phyloP scores from a whole-genome alignment of 768 basidiomycete genomes.

The Amanita inopinata region DNA sequence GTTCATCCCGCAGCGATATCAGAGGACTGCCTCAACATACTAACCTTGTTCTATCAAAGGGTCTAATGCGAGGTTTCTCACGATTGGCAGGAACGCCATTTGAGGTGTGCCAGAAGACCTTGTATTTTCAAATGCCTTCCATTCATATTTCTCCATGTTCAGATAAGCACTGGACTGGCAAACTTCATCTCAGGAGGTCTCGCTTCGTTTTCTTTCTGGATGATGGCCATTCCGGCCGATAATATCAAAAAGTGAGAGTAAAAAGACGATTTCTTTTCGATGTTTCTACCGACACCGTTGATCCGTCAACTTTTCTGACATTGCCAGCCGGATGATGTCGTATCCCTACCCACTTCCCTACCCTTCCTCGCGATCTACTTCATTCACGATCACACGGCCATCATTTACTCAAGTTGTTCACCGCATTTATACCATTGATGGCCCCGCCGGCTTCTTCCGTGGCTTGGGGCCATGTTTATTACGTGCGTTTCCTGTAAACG shows the following conservation, averaged over 20 bases:
- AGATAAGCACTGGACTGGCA: conserved; percentile 53
- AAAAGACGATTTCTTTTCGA: neutral
- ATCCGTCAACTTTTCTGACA: conserved; percentile 2
- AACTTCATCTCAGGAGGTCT: conserved; percentile 62
- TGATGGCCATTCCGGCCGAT: conserved; percentile 64
- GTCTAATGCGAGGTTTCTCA: conserved; percentile 51
- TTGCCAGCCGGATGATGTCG: conserved; percentile 54
- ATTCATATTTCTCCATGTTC: conserved; percentile 1
- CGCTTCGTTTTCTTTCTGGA: conserved; percentile 56
- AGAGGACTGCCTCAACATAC: conserved; percentile 6
- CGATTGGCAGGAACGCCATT: conserved; percentile 47
- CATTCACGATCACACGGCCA: conserved; percentile 22
- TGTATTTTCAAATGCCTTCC: conserved; percentile 5
- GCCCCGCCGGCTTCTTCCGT: conserved; percentile 48
- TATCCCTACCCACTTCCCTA: conserved; percentile 38
- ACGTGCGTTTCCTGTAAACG: conserved; percentile 73
- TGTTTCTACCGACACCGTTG: neutral
- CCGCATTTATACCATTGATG: conserved; percentile 44
- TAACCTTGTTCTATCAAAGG: conserved; percentile 25
- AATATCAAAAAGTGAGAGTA: conserved; percentile 69
- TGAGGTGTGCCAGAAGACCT: conserved; percentile 30
- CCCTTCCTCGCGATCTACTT: conserved; percentile 21
- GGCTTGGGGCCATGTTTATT: conserved; percentile 61
- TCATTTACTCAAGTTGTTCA: conserved; percentile 42
- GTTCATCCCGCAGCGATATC: conserved; percentile 19